phyloP scores from a whole-genome alignment of 352 stramenopile genomes.

The Pythium graminicola region DNA sequence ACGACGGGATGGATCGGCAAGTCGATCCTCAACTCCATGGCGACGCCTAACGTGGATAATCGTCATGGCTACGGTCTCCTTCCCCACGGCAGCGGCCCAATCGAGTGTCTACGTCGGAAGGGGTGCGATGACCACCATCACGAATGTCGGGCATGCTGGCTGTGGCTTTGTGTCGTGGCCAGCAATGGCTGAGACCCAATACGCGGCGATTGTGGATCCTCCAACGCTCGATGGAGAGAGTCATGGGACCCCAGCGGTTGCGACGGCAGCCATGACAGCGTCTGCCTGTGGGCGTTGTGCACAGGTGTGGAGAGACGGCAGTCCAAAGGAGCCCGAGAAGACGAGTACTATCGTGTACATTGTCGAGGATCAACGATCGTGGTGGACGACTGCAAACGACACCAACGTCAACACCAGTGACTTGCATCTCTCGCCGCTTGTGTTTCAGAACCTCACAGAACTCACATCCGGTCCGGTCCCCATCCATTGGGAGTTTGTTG shows the following conservation, averaged over 20 bases:
- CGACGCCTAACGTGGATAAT: not conserved
- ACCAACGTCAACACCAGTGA: constrained; percentile 6
- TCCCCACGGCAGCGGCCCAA: not conserved
- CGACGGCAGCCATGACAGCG: not conserved
- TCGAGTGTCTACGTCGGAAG: not conserved
- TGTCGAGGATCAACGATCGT: constrained; percentile 25
- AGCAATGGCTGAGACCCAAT: constrained; percentile 6
- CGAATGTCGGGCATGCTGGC: constrained; percentile 12
- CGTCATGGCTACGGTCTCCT: not conserved
- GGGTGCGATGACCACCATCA: constrained; percentile 14
- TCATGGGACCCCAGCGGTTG: no score
- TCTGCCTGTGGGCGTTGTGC: constrained; percentile 30
- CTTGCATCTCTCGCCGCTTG: constrained; percentile 24
- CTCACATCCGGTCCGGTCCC: constrained; percentile 10
- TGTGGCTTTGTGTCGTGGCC: constrained; percentile 33
- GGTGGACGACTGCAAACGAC: constrained; percentile 6
- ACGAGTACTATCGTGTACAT: constrained; percentile 22
- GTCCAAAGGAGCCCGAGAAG: not conserved
- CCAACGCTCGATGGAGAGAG: no score
- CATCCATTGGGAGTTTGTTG: constrained; percentile 27
- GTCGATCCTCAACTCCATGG: not conserved
- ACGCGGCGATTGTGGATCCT: constrained; percentile 7
- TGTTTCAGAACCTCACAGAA: constrained; percentile 28
- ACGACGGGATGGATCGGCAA: constrained; percentile 3
- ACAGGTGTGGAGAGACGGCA: constrained; percentile 20